Percentiles rank a stretch among this genome's conserved stretches.
Conservation (phyloP, 192 early-diverging fungal genomes). For the Gonapodya prolifera region DNA sequence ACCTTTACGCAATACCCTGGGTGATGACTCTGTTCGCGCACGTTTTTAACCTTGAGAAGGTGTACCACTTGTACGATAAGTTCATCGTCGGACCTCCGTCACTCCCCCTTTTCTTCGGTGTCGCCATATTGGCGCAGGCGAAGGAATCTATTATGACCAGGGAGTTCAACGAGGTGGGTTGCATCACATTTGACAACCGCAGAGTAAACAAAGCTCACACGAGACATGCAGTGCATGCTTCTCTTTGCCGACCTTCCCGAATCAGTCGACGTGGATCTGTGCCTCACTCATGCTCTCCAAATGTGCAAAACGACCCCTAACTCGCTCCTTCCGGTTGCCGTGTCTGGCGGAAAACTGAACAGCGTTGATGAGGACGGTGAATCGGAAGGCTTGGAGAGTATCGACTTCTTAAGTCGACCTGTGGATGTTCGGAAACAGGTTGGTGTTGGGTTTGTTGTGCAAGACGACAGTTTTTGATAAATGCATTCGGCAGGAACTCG, state of each 20-base stretch:
- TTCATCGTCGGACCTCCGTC: slow-evolving; percentile 49
- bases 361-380: neutral
- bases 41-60: slow-evolving; percentile 67
- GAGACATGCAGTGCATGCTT: slow-evolving; percentile 21
- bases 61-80: slow-evolving; percentile 71
- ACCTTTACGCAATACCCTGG: slow-evolving; percentile 72
- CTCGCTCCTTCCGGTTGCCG: slow-evolving; percentile 23
- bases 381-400: too few relatives aligned
- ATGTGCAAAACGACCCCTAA: slow-evolving; percentile 61
- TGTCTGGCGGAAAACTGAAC: slow-evolving; percentile 4
- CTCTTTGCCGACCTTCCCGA: slow-evolving; percentile 38
- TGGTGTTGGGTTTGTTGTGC: slow-evolving; percentile 1
- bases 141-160: slow-evolving; percentile 40
- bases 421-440: slow-evolving; percentile 10
- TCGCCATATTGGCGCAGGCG: slow-evolving; percentile 56
- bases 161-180: slow-evolving; percentile 56
- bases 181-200: slow-evolving; percentile 18
- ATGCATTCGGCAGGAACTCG: slow-evolving; percentile 23
- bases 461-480: slow-evolving; percentile 11
- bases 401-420: neutral
- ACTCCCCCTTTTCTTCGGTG: slow-evolving; percentile 52
- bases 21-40: slow-evolving; percentile 74
- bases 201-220: slow-evolving; percentile 26
- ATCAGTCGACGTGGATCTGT: slow-evolving; percentile 57
- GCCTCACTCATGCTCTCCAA: slow-evolving; percentile 40